Base-by-base conservation (phyloP, 139 green algal genomes). In the Volvox reticuliferus region DNA sequence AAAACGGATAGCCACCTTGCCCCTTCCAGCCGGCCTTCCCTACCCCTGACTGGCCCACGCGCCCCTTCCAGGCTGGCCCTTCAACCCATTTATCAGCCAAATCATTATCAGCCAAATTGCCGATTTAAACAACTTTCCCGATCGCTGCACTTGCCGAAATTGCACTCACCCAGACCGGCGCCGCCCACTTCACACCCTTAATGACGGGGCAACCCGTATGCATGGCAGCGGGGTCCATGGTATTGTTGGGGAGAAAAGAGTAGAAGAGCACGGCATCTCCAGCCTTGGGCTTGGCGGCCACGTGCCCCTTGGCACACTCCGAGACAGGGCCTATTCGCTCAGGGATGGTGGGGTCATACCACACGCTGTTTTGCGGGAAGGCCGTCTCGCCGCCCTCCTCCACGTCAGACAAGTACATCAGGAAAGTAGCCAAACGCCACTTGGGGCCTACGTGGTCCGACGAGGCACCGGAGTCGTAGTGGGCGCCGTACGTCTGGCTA, bases 331-430 rank as follows among this genome's bases (percentile, higher is more conserved):
- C 94, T 37, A 94, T 84, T 20, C 73, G 82, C 24, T 91, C 35
- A 16, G 92, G 92, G 19, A 93, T 94, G 12, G 69, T 26, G 32
- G 94, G 88, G 6, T 92, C 88, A 0, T 76, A 78, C 79, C 94
- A 92, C 22, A 94, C 82, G 92, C 93, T 97, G 71, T 94, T 19
- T 2, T 92, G 88, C 1, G 94, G 94, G 88, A 96, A 96, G 0
- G 94, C 94, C 12, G 94, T 96, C 93, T 96, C 94, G 35, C 94
- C 94, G 30, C 94, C 94, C 89, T 96, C 91, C 65, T 92, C 79
- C 22, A 95, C 93, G 87, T 96, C 94, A 20, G 93, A 91, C 35
- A 98, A 88, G 91, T 97, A 98, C 69, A 98, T 86, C 26, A 97
- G 94, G 20, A 98, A 92, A 19, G 96, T 98, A 35, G 93, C 93